phyloP scores from a whole-genome alignment of 306 rosid species.

The Albizia julibrissin region DNA sequence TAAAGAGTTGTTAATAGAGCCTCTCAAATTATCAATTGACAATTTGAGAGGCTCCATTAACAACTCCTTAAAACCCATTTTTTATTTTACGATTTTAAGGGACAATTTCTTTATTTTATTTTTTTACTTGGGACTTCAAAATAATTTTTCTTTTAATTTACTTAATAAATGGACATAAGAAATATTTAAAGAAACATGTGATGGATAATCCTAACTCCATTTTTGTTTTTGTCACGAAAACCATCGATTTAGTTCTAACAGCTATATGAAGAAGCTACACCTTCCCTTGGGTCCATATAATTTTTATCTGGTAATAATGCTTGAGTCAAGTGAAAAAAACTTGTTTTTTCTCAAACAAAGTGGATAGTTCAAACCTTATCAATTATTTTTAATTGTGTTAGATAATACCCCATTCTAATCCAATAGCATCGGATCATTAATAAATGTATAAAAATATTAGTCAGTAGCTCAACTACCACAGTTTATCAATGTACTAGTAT shows the following conservation, averaged over 20 bases:
- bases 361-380: not conserved
- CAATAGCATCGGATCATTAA: not conserved
- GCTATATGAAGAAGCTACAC: not conserved
- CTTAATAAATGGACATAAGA: slow-evolving; percentile 14
- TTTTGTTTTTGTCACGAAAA: not conserved
- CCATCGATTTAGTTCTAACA: slow-evolving; percentile 20
- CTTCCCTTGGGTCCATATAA: not conserved
- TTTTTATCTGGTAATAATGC: not conserved
- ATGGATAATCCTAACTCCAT: not conserved
- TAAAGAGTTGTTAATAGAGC: no score
- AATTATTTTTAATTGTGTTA: not conserved
- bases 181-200: slow-evolving; percentile 17
- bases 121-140: no score
- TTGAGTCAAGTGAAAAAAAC: not conserved
- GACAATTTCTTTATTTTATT: no score
- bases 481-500: not conserved
- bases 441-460: not conserved
- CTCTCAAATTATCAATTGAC: no score
- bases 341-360: not conserved
- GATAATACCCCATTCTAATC: not conserved
- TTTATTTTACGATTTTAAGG: no score
- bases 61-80: no score
- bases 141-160: slow-evolving; percentile 25
- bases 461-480: slow-evolving; percentile 34
- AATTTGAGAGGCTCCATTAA: no score